Base-by-base conservation (phyloP, 2,329 filamentous ascomycete species). In the Fusarium stilboides region DNA sequence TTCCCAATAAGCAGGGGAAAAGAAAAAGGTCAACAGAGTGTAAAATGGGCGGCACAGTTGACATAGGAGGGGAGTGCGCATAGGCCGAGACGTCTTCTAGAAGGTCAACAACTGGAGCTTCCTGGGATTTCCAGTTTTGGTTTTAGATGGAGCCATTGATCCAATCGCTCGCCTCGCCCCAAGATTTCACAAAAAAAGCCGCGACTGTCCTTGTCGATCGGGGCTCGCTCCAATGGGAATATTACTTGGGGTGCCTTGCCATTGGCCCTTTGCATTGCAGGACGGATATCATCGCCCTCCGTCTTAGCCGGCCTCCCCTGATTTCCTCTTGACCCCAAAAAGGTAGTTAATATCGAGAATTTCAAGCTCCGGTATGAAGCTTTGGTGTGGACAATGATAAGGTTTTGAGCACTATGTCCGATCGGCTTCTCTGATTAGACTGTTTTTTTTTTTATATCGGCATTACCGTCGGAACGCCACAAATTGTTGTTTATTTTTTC, bases 51-150 rank as follows among this genome's bases (percentile, higher is more conserved):
- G 12, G 20, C 31, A 42, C 53, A 53, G 60, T 40, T 52, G 59
- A 64, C 28, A 58, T 44, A 37, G 52, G 45, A 17, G 33, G 56
- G 36, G 46, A 26, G 42, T 36, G 52, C 56, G 42, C 19, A 24
- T 62, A 62, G 55, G 56, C 55, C 58, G 39, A 39, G 34, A 57
- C 42, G 42, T 60, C 62, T 74, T 74, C 72, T 74, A 73, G 72
- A 74, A 74, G 53, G 62, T 37, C 28, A 67, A 53, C 28, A 67
- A 53, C 52, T 69, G 66, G 52, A 57, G 52, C 34, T 67, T 51
- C 52, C 57, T 43, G 43, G 49, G 45, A 51, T 69, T 62, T 66
- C 66, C 65, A 62, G 37, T 62, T 58, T 44, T 33, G 55, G 33
- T 58, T 57, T 46, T 51, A 44, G 42, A 49, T 58, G 36, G 57